Conservation (phyloP, 495 filamentous ascomycete genomes). For the Annulohypoxylon maeteangense region DNA sequence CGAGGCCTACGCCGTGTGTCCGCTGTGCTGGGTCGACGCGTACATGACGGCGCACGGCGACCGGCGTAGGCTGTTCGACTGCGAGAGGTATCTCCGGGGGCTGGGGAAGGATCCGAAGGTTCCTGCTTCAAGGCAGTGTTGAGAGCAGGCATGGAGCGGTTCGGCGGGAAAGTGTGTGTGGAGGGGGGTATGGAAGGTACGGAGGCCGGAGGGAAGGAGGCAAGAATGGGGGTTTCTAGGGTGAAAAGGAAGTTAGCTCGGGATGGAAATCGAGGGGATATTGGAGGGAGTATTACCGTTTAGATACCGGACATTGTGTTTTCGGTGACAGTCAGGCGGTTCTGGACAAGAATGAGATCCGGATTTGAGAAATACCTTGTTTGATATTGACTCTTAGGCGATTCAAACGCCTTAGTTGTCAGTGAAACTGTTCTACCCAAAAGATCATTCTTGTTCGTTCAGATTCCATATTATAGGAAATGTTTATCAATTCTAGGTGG, state of each 20-base stretch:
- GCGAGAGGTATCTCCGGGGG: constrained; percentile 5
- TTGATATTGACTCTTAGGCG: not conserved
- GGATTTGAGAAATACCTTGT: not conserved
- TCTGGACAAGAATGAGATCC: not conserved
- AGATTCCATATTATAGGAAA: too few relatives aligned
- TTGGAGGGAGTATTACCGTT: too few relatives aligned
- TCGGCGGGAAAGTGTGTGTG: not conserved
- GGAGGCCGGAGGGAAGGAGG: too few relatives aligned
- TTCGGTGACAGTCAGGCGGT: not conserved
- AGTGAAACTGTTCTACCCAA: too few relatives aligned
- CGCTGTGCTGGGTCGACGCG: constrained; percentile 35
- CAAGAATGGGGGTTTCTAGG: too few relatives aligned
- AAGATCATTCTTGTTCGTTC: too few relatives aligned
- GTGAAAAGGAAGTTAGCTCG: too few relatives aligned
- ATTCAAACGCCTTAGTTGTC: too few relatives aligned
- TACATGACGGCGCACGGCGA: constrained; percentile 27
- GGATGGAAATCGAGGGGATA: not conserved
- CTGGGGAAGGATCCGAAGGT: constrained; percentile 25
- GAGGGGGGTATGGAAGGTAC: too few relatives aligned
- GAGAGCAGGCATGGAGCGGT: not conserved
- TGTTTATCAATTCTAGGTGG: too few relatives aligned
- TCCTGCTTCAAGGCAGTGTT: constrained; percentile 25
- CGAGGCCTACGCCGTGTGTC: constrained; percentile 22
- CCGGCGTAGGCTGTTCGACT: constrained; percentile 3
- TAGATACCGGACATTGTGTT: not conserved